A percentile compares a stretch with the other conserved stretches of the same genome.
Evolutionary conservation across 257 asterid species (phyloP).

Genomic region (Rubia yunnanensis): DNA sequence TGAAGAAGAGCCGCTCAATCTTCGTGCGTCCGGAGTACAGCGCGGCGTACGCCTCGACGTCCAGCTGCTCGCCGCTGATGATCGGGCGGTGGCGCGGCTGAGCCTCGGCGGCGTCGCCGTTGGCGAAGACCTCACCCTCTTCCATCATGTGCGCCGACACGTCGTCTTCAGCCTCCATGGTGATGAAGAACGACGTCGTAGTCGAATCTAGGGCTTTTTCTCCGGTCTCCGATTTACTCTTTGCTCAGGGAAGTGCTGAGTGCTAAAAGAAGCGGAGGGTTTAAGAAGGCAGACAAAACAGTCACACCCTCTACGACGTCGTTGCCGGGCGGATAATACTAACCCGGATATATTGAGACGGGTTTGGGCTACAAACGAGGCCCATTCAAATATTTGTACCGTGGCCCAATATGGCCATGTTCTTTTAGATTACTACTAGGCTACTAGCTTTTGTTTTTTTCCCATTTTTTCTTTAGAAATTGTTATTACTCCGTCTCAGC

Average conservation of each 20-base stretch:
- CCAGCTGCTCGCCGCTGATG: conserved; percentile 84
- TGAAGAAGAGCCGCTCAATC: conserved; percentile 64
- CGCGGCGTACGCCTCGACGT: conserved; percentile 87
- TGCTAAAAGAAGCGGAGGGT: neutral
- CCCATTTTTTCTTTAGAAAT: no score
- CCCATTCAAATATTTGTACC: no score
- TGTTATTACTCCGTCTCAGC: no score
- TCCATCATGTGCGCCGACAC: conserved; percentile 34
- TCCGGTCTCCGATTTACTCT: neutral
- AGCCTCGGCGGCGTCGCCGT: conserved; percentile 41
- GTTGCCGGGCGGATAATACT: neutral
- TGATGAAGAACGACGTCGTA: conserved; percentile 11
- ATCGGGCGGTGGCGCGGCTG: conserved; percentile 68
- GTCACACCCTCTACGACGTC: neutral
- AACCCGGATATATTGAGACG: no score
- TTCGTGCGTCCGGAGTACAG: conserved; percentile 83
- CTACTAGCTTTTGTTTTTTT: no score
- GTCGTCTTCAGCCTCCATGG: conserved; percentile 71
- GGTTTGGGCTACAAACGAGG: no score
- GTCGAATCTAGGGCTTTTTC: conserved; percentile 28
- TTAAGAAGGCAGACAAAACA: neutral
- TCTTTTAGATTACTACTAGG: no score
- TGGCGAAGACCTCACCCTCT: conserved; percentile 45
- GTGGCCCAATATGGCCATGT: no score
- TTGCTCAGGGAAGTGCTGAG: neutral